A percentile compares a stretch with the other conserved stretches of the same genome.
These are phyloP conservation scores for Trichoderma aggressivum DNA, from an alignment of 2,329 filamentous ascomycete species.

Conservation along the genomic window DNA sequence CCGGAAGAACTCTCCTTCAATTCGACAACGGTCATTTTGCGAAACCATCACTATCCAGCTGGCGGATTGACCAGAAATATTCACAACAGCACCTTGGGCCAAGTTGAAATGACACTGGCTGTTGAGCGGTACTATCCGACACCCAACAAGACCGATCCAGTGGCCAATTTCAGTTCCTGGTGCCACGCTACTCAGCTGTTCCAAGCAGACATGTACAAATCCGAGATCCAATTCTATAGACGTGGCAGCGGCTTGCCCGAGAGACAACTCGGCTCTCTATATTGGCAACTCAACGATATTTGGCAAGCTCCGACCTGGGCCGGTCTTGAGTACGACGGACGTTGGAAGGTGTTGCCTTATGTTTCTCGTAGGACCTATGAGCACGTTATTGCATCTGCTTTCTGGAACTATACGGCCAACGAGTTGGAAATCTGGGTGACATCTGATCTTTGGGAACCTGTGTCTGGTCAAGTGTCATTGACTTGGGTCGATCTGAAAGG, in stretches of 20 bases:
- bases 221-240: slow-evolving; percentile 60
- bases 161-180: slow-evolving; percentile 61
- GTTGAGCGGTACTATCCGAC: slow-evolving; percentile 55
- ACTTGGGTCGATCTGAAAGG: slow-evolving; percentile 20
- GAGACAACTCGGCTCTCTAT: slow-evolving; percentile 56
- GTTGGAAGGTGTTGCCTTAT: slow-evolving; percentile 62
- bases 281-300: slow-evolving; percentile 65
- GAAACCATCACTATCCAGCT: slow-evolving; percentile 54
- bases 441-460: slow-evolving; percentile 21
- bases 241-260: slow-evolving; percentile 55
- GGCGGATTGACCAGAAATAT: slow-evolving; percentile 20
- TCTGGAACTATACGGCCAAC: slow-evolving; percentile 12
- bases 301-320: slow-evolving; percentile 65
- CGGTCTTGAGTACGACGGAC: slow-evolving; percentile 58
- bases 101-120: slow-evolving; percentile 57
- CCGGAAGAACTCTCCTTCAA: slow-evolving; percentile 55
- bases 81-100: slow-evolving; percentile 32
- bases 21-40: slow-evolving; percentile 50
- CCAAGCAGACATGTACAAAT: slow-evolving; percentile 60
- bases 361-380: slow-evolving; percentile 55
- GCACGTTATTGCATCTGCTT: slow-evolving; percentile 51
- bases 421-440: slow-evolving; percentile 19
- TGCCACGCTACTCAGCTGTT: slow-evolving; percentile 61
- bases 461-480: slow-evolving; percentile 15
- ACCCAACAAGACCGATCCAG: slow-evolving; percentile 48